Percentiles rank a stretch among this genome's conserved stretches.
Conservation (phyloP, 1,284 basidiomycete genomes). For the Moesziomyces antarcticus region DNA sequence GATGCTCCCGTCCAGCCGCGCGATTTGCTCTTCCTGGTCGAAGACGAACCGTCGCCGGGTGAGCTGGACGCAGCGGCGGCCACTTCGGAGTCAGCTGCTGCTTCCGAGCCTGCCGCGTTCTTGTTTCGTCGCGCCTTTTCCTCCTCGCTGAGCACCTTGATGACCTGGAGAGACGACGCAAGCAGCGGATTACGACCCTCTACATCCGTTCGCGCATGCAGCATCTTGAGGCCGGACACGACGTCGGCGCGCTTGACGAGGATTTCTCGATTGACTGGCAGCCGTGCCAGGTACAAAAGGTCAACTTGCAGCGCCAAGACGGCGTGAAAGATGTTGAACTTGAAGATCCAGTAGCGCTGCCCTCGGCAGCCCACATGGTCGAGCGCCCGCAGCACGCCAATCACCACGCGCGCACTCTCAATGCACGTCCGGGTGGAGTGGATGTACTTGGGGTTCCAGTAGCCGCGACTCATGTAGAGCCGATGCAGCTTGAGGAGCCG, state of each 20-base stretch:
- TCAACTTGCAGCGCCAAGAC: constrained; percentile 45
- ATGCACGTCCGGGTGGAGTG: constrained; percentile 55
- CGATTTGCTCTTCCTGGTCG: constrained; percentile 10
- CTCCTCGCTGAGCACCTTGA: constrained; percentile 44
- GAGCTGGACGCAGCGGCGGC: neutral
- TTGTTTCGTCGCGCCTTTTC: constrained; percentile 30
- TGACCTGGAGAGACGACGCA: constrained; percentile 47
- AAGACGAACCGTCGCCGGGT: constrained; percentile 11
- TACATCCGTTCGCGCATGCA: constrained; percentile 41
- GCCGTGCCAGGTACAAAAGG: constrained; percentile 33
- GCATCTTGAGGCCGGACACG: constrained; percentile 44
- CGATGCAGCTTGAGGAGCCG: constrained; percentile 59
- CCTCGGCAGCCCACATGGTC: constrained; percentile 31
- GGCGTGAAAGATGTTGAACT: constrained; percentile 50
- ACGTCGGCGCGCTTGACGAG: constrained; percentile 41
- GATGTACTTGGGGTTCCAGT: constrained; percentile 55
- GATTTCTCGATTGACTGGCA: constrained; percentile 38
- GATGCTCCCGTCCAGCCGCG: constrained; percentile 43
- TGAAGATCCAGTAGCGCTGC: constrained; percentile 45
- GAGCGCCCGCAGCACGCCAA: constrained; percentile 31
- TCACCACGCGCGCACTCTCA: constrained; percentile 45
- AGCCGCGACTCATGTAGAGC: constrained; percentile 54
- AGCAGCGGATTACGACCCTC: constrained; percentile 41
- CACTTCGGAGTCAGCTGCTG: constrained; percentile 9
- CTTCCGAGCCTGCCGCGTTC: constrained; percentile 1